Percentiles rank a stretch among this genome's conserved stretches.
These are phyloP conservation scores for Thermothielavioides terrestris DNA, from an alignment of 495 filamentous ascomycete genomes.

Conservation along the genomic window DNA sequence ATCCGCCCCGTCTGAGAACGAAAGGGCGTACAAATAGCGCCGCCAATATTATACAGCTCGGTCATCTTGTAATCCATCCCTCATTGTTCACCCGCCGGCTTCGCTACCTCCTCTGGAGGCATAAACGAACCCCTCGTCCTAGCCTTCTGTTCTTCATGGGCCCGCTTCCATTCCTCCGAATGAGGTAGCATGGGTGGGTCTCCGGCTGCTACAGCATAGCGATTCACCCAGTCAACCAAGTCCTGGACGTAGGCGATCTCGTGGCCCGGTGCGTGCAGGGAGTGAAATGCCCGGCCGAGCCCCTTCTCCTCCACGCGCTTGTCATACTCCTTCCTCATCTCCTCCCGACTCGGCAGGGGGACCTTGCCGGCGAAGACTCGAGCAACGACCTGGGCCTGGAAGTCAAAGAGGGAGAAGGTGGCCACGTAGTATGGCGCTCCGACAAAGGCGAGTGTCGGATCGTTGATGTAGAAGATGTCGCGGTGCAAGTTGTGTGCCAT, in stretches of 20 bases:
- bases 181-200: conserved; percentile 36
- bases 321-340: conserved; percentile 47
- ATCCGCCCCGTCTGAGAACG: no score
- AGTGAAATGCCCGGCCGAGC: conserved; percentile 46
- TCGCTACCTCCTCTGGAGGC: background rate
- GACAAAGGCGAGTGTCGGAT: conserved; percentile 53
- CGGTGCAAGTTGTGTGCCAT: conserved; percentile 60
- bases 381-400: conserved; percentile 52
- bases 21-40: no score
- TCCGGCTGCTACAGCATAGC: conserved; percentile 20
- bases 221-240: conserved; percentile 48
- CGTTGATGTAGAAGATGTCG: conserved; percentile 59
- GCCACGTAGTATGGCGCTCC: conserved; percentile 53
- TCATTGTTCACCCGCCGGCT: background rate
- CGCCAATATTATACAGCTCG: no score
- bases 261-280: conserved; percentile 33
- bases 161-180: conserved; percentile 33
- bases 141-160: conserved; percentile 13
- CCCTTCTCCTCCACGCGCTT: conserved; percentile 38
- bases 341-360: conserved; percentile 36
- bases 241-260: conserved; percentile 49
- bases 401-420: conserved; percentile 58
- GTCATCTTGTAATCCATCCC: no score
- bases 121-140: conserved; percentile 7
- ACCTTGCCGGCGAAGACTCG: conserved; percentile 48